These are phyloP conservation scores for Fagopyrum tataricum DNA, from an alignment of 148 eudicot species.

Conservation along the genomic window DNA sequence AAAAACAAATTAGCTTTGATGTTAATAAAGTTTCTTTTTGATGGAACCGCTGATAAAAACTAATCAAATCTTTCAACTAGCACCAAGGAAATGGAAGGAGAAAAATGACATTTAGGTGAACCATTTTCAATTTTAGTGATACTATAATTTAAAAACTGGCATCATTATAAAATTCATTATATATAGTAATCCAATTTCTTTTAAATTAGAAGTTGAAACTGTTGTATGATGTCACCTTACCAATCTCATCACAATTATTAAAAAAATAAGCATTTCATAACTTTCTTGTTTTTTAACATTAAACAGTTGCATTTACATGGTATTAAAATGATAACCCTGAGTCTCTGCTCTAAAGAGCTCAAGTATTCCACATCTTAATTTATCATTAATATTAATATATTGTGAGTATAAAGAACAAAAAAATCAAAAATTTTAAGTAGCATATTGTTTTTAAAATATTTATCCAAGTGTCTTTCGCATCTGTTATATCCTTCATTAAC, in stretches of 20 bases:
- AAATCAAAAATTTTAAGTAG: not conserved
- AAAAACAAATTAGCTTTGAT: not conserved
- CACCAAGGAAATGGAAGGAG: not conserved
- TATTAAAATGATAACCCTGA: not conserved
- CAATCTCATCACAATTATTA: not conserved
- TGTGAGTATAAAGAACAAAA: not conserved
- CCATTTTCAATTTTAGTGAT: not conserved
- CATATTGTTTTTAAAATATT: not conserved
- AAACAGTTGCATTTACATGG: not conserved
- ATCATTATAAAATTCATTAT: not conserved
- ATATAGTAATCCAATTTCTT: not conserved
- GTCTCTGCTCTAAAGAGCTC: not conserved
- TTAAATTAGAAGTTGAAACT: not conserved
- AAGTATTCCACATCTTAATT: not conserved
- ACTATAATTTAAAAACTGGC: not conserved
- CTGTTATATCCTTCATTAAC: not conserved
- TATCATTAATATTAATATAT: not conserved
- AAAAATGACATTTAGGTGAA: too few species aligned
- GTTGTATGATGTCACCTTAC: not conserved
- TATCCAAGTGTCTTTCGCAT: not conserved
- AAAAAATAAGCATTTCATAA: not conserved
- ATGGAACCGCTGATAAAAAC: not conserved
- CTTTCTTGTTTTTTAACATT: not conserved
- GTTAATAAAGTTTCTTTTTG: not conserved
- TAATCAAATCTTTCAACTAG: not conserved